A percentile compares a stretch with the other conserved stretches of the same genome.
These are phyloP conservation scores for Camelina hispida DNA, from an alignment of 345 rosid species.

Conservation along the genomic window DNA sequence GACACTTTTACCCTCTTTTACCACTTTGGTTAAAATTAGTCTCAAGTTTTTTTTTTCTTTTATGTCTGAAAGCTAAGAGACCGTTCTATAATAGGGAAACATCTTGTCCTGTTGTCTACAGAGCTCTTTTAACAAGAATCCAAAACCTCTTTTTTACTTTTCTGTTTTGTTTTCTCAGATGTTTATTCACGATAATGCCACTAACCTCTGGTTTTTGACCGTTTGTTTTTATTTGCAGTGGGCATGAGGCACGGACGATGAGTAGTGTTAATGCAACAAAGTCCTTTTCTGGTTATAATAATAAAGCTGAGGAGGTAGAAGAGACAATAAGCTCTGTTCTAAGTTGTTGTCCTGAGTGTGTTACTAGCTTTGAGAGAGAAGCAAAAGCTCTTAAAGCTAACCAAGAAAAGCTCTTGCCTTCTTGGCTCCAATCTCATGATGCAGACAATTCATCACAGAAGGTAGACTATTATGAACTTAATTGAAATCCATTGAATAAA, in stretches of 20 bases:
- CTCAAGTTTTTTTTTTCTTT: constrained; percentile 30
- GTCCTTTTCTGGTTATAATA: constrained; percentile 42
- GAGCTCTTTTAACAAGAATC: constrained; percentile 36
- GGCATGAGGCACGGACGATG: constrained; percentile 53
- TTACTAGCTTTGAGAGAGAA: constrained; percentile 68
- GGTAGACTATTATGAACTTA: constrained; percentile 45
- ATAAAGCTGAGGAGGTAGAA: constrained; percentile 59
- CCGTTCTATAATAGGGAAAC: constrained; percentile 44
- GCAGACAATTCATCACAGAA: constrained; percentile 47
- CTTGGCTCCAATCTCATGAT: constrained; percentile 66
- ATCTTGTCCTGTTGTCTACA: constrained; percentile 44
- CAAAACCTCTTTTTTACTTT: constrained; percentile 41
- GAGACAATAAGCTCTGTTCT: constrained; percentile 48
- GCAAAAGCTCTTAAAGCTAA: constrained; percentile 56
- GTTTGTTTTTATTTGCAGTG: constrained; percentile 51
- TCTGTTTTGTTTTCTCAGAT: constrained; percentile 3
- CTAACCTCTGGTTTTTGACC: constrained; percentile 17
- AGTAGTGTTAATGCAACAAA: constrained; percentile 51
- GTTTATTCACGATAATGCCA: constrained; percentile 32
- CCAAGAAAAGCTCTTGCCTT: constrained; percentile 59
- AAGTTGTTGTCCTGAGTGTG: constrained; percentile 73
- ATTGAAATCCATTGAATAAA: not conserved
- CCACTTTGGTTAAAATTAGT: constrained; percentile 38
- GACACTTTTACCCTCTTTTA: constrained; percentile 34
- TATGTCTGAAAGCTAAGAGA: constrained; percentile 42